Evolutionary conservation across 2,329 filamentous ascomycete species (phyloP).

Genomic region (Phialophora chinensis): DNA sequence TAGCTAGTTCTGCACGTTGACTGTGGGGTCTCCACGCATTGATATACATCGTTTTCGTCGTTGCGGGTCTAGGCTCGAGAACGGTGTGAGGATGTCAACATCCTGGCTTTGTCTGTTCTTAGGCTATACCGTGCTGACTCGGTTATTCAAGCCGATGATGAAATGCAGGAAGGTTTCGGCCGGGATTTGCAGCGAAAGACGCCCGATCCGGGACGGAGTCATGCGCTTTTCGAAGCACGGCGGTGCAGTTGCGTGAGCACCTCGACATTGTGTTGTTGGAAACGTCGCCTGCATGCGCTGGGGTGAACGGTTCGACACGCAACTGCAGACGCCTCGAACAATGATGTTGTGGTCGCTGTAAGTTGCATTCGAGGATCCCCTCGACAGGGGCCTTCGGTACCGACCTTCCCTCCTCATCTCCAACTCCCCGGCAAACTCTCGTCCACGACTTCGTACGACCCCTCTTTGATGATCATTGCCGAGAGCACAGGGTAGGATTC

Average conservation of each 20-base stretch:
- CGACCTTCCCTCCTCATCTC: not conserved
- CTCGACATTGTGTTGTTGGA: not conserved
- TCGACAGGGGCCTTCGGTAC: not conserved
- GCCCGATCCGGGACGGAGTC: not conserved
- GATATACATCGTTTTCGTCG: slow-evolving; percentile 16
- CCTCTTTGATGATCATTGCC: slow-evolving; percentile 13
- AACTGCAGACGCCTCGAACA: not conserved
- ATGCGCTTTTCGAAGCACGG: not conserved
- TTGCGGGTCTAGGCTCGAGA: not conserved
- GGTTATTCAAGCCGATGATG: slow-evolving; percentile 16
- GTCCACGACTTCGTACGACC: not conserved
- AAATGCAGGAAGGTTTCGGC: not conserved
- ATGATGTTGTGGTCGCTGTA: not conserved
- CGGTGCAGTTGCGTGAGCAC: not conserved
- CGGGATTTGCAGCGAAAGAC: not conserved
- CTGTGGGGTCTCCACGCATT: slow-evolving; percentile 21
- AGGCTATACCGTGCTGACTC: slow-evolving; percentile 21
- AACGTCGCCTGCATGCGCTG: too few species aligned
- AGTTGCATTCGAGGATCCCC: not conserved
- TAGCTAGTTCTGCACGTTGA: slow-evolving; percentile 7
- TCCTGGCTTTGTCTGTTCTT: not conserved
- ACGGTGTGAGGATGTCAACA: slow-evolving; percentile 1
- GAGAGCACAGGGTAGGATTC: not conserved
- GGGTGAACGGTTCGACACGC: too few species aligned
- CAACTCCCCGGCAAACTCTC: slow-evolving; percentile 7